Evolutionary conservation across 116 monocot genomes (phyloP), one percentile per base, ranked within the genome.

Genomic region (Thalassia testudinum): DNA sequence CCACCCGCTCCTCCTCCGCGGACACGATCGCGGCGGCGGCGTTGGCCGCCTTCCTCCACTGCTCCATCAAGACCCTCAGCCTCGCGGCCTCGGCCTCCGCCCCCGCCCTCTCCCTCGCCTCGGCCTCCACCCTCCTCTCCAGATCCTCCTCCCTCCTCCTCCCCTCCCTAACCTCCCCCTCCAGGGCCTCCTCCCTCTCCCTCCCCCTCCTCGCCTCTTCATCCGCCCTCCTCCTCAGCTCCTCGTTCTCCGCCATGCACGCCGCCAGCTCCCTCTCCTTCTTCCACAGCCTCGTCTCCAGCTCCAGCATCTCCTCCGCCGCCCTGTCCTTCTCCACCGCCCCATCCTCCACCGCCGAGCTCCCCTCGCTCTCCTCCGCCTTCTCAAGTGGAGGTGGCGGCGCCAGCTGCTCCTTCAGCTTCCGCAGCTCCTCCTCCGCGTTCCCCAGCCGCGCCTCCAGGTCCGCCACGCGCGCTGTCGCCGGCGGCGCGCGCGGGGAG

Each of bases 31-130:
- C 71, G 0, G 93, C 84, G 0, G 93, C 93, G 0, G 73, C 81
- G 45, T 85, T 81, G 0, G 95, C 95, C 0, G 95, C 95, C 77
- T 88, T 97, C 42, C 76, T 59, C 89, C 95, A 89, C 51, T 89
- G 95, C 42, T 88, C 89, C 5, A 72, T 79, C 61, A 79, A 81
- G 25, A 85, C 68, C 66, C 71, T 69, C 62, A 85, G 47, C 63
- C 52, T 60, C 72, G 59, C 66, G 16, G 65, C 52, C 54, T 97
- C 85, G 26, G 88, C 16, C 19, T 72, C 57, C 12, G 62, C 55
- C 48, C 60, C 75, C 19, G 66, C 73, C 30, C 10, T 34, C 10
- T 3, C 10, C 10, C 10, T 10, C 10, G 30, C 30, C 30, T 34
- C 30, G 6, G 10, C 3, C 30, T 5, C 6, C 30, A 34, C 30